Evolutionary conservation across 2,329 filamentous ascomycete species (phyloP).

Genomic region (Zasmidium cellare): DNA sequence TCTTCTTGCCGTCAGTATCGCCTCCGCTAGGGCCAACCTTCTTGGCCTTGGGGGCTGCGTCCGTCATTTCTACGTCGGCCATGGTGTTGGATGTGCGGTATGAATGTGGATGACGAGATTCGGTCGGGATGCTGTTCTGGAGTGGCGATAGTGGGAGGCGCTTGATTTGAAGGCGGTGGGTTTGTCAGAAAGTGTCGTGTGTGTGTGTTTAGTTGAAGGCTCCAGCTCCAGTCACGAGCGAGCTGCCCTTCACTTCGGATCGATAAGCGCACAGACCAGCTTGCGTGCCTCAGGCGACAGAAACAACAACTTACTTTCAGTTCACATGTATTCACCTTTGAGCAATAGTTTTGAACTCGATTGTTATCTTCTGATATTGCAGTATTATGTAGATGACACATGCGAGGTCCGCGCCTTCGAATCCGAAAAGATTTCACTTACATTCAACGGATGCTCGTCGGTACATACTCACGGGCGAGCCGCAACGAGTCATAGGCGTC

Average conservation of each 20-base stretch:
- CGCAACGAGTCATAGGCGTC: too few species aligned
- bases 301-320: too few species aligned
- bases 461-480: too few species aligned
- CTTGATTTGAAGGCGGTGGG: not conserved
- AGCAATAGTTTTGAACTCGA: too few species aligned
- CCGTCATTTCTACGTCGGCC: slow-evolving; percentile 97
- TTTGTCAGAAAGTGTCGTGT: not conserved
- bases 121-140: too few species aligned
- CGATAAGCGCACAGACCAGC: not conserved
- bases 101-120: not conserved
- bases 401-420: too few species aligned
- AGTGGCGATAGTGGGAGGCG: not conserved
- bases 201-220: not conserved
- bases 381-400: too few species aligned
- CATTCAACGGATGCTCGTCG: too few species aligned
- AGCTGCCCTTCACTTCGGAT: not conserved
- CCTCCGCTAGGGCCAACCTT: slow-evolving; percentile 54
- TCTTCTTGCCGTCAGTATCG: slow-evolving; percentile 74
- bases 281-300: not conserved
- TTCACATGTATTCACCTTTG: not conserved
- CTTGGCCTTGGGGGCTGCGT: slow-evolving; percentile 64
- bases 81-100: slow-evolving; percentile 50
- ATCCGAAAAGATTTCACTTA: too few species aligned
- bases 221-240: not conserved
- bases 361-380: too few species aligned